A percentile compares a stretch with the other conserved stretches of the same genome.
Conservation (phyloP, 345 rosid species). For the Syzygium aqueum region DNA sequence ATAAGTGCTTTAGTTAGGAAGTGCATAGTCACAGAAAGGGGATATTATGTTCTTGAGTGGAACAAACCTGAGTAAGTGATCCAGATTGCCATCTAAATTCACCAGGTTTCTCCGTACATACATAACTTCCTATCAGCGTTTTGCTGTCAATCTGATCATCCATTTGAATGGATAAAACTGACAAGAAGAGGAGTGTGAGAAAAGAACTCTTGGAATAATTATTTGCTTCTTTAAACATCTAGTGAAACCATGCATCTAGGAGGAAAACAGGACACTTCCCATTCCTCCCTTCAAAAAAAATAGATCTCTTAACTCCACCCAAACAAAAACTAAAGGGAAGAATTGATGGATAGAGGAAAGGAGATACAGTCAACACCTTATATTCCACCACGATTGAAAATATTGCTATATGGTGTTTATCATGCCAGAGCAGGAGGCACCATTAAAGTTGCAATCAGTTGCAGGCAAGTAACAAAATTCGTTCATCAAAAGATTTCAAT, state of each 20-base stretch:
- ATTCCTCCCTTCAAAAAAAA: neutral
- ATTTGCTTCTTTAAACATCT: neutral
- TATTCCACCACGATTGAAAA: neutral
- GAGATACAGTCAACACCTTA: neutral
- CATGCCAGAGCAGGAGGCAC: neutral
- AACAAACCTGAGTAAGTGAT: slow-evolving; percentile 81
- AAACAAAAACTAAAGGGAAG: neutral
- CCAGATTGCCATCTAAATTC: slow-evolving; percentile 99
- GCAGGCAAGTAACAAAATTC: neutral
- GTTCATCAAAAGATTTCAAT: neutral
- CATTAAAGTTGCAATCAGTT: neutral
- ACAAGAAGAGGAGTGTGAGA: neutral
- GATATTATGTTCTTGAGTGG: neutral
- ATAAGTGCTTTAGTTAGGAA: neutral
- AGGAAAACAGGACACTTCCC: neutral
- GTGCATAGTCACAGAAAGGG: neutral
- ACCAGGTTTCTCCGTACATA: slow-evolving; percentile 92
- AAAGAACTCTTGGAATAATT: neutral
- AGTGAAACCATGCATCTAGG: neutral
- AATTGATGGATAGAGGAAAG: neutral
- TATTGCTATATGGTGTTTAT: neutral
- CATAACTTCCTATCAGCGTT: slow-evolving; percentile 85
- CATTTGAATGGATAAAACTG: slow-evolving; percentile 65
- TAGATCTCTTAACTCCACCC: neutral
- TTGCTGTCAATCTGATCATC: slow-evolving; percentile 98